Percentiles rank a stretch among this genome's conserved stretches.
Conservation (phyloP, 306 rosid genomes). For the Urtica urens region DNA sequence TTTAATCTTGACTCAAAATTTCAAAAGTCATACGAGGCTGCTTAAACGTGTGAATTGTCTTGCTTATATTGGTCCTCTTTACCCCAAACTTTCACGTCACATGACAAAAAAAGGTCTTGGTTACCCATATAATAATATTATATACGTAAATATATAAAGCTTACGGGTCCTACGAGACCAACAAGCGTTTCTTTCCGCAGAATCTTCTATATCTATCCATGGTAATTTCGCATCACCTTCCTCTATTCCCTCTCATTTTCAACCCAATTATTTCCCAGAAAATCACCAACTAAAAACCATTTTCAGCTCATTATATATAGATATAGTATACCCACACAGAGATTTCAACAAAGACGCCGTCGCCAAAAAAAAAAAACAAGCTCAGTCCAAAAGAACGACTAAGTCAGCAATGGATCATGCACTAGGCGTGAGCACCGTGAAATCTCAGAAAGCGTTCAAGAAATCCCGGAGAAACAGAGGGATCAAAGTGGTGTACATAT, state of each 20-base stretch:
- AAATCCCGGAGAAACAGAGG: conserved; percentile 24
- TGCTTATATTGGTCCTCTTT: background rate
- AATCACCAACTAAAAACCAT: conserved; percentile 12
- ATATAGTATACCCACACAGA: background rate
- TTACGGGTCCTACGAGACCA: conserved; percentile 37
- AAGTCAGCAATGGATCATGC: conserved; percentile 4
- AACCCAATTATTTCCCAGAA: conserved; percentile 29
- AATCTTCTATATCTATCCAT: conserved; percentile 10
- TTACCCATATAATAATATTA: background rate
- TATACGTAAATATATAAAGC: background rate
- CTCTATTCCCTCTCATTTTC: background rate
- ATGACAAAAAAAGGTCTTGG: background rate
- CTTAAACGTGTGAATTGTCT: conserved; percentile 4
- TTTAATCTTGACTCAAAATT: background rate
- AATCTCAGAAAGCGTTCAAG: conserved; percentile 24
- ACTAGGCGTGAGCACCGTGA: conserved; percentile 26
- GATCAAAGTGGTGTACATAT: conserved; percentile 65
- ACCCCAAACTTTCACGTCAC: background rate
- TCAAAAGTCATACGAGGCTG: conserved; percentile 12
- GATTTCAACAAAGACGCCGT: background rate
- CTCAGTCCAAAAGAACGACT: background rate
- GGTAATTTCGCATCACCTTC: conserved; percentile 9
- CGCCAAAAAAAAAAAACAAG: background rate
- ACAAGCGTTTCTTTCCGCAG: conserved; percentile 1
- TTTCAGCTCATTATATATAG: conserved; percentile 17